Base-by-base conservation (phyloP, 768 basidiomycete species). In the Leccinum arenicola region DNA sequence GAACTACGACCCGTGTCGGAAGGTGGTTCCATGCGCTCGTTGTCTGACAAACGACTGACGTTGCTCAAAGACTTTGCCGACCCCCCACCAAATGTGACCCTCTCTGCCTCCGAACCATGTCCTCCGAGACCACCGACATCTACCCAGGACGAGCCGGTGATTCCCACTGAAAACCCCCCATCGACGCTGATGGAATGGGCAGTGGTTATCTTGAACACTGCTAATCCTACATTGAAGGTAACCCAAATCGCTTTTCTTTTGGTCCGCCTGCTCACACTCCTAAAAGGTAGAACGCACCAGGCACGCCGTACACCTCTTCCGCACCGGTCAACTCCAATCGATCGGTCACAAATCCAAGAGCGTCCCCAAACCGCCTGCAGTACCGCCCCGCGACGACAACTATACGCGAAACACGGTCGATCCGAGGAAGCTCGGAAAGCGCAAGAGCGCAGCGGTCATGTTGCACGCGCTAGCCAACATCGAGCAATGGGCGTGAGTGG, bases 101-200 rank as follows among this genome's bases (percentile, higher is more conserved):
- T 52, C 12, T 33, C 29, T 3, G 6, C 50, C 31, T 33, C 50
- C 33, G 5, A 33, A n/a, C 15, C 15, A 8, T 7, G 11, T 21
- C 7, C 15, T 11, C 15, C 25, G 5, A 31, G 12, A 14, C 48
- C 15, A 33, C 17, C 10, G 0, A 33, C 19, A 14, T 25, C 50
- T 1, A 33, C 29, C n/a, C 31, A 52, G 7, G 50, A 33, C 19
- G 50, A 52, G 31, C 50, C 50, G 19, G 31, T 52, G 8, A 5
- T 52, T 6, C 50, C 50, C 31, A 33, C 50, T 12, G 50, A 35
- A 21, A 80, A 38, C 17, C 23, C 15, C 51, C 68, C 83, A 0
- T 89, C 89, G n/a, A 87, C 88, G 0, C 77, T 92, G 12, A 84
- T 91, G 68, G 81, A 89, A 67, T 92, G 86, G 84, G 88, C 89